Evolutionary conservation across 371 early-diverging fungal species (phyloP).

Genomic region (Lichtheimia hyalospora): DNA sequence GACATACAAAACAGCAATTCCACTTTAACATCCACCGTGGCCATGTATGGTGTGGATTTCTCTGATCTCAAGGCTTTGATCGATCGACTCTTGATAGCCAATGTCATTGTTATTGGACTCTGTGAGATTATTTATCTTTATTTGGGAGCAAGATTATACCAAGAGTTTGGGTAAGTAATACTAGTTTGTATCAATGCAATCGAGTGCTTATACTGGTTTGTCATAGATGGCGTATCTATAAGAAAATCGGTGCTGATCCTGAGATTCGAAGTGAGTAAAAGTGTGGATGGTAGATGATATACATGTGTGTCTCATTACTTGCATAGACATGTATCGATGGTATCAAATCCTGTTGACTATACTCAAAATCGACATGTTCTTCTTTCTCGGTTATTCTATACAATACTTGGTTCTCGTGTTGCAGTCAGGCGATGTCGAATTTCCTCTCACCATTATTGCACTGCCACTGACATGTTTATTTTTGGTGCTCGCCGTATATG

Average conservation of each 20-base stretch:
- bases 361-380: constrained; percentile 87
- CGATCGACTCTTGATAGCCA: constrained; percentile 35
- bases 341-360: constrained; percentile 87
- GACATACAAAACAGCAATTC: constrained; percentile 8
- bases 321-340: constrained; percentile 69
- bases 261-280: constrained; percentile 69
- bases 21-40: neutral
- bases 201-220: neutral
- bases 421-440: constrained; percentile 69
- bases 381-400: constrained; percentile 84
- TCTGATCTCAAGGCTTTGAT: constrained; percentile 18
- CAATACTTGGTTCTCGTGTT: constrained; percentile 85
- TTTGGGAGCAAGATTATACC: constrained; percentile 63
- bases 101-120: constrained; percentile 43
- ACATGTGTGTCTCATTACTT: no score
- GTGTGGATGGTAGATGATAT: neutral
- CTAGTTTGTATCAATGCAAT: neutral
- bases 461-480: constrained; percentile 76
- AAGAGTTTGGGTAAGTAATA: constrained; percentile 73
- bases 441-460: constrained; percentile 80
- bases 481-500: constrained; percentile 76
- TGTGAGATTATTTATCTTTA: constrained; percentile 44
- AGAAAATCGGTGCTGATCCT: constrained; percentile 90
- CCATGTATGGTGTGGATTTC: neutral
- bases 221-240: constrained; percentile 81